Base-by-base conservation (phyloP, 441 rosid genomes). In the Erodium moschatum region DNA sequence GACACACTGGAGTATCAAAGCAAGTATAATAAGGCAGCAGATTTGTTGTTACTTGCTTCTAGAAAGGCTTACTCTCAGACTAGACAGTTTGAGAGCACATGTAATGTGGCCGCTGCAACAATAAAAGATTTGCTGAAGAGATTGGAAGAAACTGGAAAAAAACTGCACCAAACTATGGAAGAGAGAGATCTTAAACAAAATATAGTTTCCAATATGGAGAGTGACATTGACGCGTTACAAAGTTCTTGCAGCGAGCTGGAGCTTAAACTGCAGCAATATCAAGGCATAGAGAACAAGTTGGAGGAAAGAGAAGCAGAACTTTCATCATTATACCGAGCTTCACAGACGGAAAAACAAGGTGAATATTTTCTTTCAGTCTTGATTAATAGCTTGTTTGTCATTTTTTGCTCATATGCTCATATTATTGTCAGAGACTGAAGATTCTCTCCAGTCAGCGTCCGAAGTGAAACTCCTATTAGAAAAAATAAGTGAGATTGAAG, bases 71-170 rank as follows among this genome's bases (percentile, higher is more conserved):
- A 79, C 60, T 58, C 76, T 69, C 44, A 75, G 67, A 75, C 67
- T 13, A 78, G 81, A 74, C 76, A 72, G 74, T 90, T 86, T 76
- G 91, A 83, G 79, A 82, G 74, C 69, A 72, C 89, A 48, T 84
- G 81, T 76, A 75, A 78, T 62, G 82, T 77, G 38, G 88, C 93
- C 38, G 86, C 83, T 62, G 60, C 77, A 65, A 68, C 70, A 18
- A 85, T 90, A 68, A 80, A 77, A 72, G 86, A 87, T 64, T 80
- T 90, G 85, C 87, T 87, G 79, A 78, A 74, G 66, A 82, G 83
- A 73, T 73, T 92, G 81, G 73, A 70, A 42, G 86, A 82, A 70
- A 69, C 72, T 27, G 75, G 67, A 58, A 76, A 29, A 48, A 60
- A 78, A 77, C 77, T 81, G 44, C 81, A 74, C 78, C 78, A 76